Evolutionary conservation across 106 monocot species (phyloP).

Genomic region (Amphibolis antarctica): DNA sequence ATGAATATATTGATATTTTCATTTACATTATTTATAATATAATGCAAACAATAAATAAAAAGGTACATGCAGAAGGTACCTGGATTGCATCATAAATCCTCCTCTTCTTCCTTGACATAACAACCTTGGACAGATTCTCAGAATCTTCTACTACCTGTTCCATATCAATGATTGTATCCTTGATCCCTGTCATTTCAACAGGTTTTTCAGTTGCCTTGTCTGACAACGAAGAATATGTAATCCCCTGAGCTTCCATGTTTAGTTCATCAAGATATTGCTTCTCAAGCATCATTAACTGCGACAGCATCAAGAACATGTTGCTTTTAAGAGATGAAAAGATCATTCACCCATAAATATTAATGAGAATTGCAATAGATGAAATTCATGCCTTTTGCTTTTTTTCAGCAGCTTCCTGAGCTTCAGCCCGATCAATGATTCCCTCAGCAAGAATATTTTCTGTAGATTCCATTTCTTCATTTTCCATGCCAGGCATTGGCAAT

Average conservation of each 20-base stretch:
- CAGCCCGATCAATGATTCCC: conserved; percentile 68
- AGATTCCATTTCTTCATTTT: conserved; percentile 30
- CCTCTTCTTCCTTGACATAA: conserved; percentile 69
- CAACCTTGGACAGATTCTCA: conserved; percentile 27
- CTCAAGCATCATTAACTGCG: conserved; percentile 58
- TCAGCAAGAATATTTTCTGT: conserved; percentile 47
- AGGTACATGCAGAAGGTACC: conserved; percentile 25
- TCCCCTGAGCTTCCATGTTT: conserved; percentile 60
- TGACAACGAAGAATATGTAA: conserved; percentile 46
- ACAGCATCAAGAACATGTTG: background rate
- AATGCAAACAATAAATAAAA: background rate
- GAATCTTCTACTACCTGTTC: conserved; percentile 37
- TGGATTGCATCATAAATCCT: conserved; percentile 72
- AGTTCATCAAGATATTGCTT: conserved; percentile 75
- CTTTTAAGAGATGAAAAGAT: background rate
- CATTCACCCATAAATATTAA: background rate
- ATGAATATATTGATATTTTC: background rate
- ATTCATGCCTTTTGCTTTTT: conserved; percentile 45
- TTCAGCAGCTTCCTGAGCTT: conserved; percentile 78
- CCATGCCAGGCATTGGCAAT: conserved; percentile 65
- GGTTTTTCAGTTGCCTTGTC: conserved; percentile 21
- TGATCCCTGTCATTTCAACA: conserved; percentile 6
- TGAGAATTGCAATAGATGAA: background rate
- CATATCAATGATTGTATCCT: conserved; percentile 3
- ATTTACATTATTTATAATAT: background rate